A percentile compares a stretch with the other conserved stretches of the same genome.
phyloP scores from a whole-genome alignment of 2,329 filamentous ascomycete species.

The Arthroderma sp. region DNA sequence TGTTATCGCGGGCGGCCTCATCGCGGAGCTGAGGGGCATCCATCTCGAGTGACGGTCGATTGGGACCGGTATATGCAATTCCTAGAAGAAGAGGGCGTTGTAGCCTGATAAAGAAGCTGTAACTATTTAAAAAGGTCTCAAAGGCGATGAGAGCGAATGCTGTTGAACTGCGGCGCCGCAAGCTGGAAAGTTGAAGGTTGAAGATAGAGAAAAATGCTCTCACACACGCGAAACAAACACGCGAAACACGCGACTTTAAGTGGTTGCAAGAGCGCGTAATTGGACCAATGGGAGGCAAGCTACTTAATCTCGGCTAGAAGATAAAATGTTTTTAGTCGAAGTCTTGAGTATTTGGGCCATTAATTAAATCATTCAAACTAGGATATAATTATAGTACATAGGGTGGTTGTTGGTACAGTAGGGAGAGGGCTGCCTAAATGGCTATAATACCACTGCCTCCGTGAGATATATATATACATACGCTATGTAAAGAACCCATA shows the following conservation, averaged over 20 bases:
- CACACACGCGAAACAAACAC: neutral
- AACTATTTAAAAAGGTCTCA: neutral
- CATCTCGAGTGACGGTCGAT: neutral
- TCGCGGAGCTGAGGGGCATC: constrained; percentile 5
- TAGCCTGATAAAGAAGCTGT: neutral
- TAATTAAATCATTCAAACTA: neutral
- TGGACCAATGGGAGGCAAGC: neutral
- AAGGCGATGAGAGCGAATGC: neutral
- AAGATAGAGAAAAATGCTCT: neutral
- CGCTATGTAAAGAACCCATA: neutral
- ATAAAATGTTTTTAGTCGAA: neutral
- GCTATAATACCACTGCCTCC: neutral
- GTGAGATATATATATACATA: constrained; percentile 3
- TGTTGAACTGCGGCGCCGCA: neutral
- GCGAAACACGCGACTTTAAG: constrained; percentile 13
- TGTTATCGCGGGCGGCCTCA: constrained; percentile 54
- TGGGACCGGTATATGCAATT: neutral
- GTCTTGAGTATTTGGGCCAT: neutral
- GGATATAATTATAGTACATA: constrained; percentile 6
- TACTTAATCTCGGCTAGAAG: neutral
- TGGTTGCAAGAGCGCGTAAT: constrained; percentile 9
- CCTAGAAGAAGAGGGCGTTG: neutral
- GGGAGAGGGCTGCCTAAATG: neutral
- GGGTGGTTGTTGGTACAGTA: neutral
- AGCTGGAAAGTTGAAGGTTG: neutral